These are phyloP conservation scores for Tolypocladium inflatum DNA, from an alignment of 2,329 filamentous ascomycete species.

Conservation along the genomic window DNA sequence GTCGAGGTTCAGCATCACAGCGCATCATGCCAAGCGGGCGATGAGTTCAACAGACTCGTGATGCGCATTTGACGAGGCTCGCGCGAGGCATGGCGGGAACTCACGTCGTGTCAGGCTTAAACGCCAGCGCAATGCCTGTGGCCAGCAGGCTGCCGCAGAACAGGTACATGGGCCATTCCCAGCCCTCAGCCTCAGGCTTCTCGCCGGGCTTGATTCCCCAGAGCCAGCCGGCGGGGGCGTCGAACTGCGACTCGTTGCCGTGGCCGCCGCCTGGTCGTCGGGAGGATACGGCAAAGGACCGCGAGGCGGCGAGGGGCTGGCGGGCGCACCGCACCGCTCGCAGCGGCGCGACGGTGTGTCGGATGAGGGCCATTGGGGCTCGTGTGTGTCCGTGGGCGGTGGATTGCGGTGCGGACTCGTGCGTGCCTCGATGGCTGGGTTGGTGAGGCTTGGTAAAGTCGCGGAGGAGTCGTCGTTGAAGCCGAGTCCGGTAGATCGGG, in stretches of 20 bases:
- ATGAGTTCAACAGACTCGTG: background rate
- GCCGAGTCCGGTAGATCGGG: background rate
- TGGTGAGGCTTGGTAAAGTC: background rate
- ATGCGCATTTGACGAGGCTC: background rate
- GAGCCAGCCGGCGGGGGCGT: slow-evolving; percentile 84
- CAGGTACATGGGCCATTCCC: slow-evolving; percentile 81
- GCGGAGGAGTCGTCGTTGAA: background rate
- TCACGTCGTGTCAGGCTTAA: slow-evolving; percentile 98
- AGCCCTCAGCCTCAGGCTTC: slow-evolving; percentile 93
- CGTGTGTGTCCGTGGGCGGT: background rate
- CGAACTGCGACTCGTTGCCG: slow-evolving; percentile 66
- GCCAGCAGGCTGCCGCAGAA: slow-evolving; percentile 72
- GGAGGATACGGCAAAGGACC: slow-evolving; percentile 35
- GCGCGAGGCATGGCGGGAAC: slow-evolving; percentile 29
- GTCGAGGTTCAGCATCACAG: background rate
- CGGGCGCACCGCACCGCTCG: slow-evolving; percentile 27
- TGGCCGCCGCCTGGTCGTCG: slow-evolving; percentile 30
- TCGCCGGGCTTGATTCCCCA: slow-evolving; percentile 91
- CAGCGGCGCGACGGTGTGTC: slow-evolving; percentile 25
- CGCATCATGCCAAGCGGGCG: background rate
- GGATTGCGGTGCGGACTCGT: slow-evolving; percentile 11
- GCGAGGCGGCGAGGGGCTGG: slow-evolving; percentile 19
- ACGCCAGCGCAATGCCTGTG: slow-evolving; percentile 74
- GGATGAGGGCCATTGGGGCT: slow-evolving; percentile 24
- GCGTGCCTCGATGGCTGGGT: slow-evolving; percentile 18